Conservation (phyloP, 176 grass and related monocot genomes). For the Oryza brachyantha region DNA sequence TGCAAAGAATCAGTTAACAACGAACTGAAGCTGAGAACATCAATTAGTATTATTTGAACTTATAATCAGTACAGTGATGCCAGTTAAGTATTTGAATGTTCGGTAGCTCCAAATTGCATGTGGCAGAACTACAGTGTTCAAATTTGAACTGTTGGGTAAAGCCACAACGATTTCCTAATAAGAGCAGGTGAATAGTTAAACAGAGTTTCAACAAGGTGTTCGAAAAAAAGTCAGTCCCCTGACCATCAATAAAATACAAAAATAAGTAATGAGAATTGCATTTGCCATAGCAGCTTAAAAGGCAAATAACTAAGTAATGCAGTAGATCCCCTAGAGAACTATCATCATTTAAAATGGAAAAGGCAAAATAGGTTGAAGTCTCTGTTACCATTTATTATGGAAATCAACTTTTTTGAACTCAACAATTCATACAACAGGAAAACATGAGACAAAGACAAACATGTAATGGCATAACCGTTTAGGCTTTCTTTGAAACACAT, state of each 20-base stretch:
- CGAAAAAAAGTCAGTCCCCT: not conserved
- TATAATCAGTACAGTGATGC: not conserved
- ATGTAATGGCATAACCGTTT: slow-evolving; percentile 1
- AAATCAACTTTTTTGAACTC: not conserved
- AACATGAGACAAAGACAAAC: slow-evolving; percentile 8
- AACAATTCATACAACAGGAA: slow-evolving; percentile 14
- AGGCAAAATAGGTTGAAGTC: not conserved
- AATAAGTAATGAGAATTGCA: not conserved
- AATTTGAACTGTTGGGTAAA: not conserved
- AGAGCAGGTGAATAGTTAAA: not conserved
- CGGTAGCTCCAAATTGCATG: not conserved
- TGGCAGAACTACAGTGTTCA: slow-evolving; percentile 9
- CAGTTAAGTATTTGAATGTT: not conserved
- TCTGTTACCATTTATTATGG: not conserved
- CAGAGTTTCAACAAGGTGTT: not conserved
- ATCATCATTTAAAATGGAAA: slow-evolving; percentile 8
- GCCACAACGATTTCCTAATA: not conserved
- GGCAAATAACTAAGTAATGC: not conserved
- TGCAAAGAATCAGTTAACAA: slow-evolving; percentile 3
- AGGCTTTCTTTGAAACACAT: too few species aligned
- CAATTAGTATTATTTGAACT: not conserved
- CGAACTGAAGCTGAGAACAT: not conserved
- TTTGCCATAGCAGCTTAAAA: not conserved
- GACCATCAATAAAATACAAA: not conserved
- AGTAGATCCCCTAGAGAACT: not conserved